Evolutionary conservation across 2,329 filamentous ascomycete species (phyloP).

Genomic region (Fusarium miscanthi): DNA sequence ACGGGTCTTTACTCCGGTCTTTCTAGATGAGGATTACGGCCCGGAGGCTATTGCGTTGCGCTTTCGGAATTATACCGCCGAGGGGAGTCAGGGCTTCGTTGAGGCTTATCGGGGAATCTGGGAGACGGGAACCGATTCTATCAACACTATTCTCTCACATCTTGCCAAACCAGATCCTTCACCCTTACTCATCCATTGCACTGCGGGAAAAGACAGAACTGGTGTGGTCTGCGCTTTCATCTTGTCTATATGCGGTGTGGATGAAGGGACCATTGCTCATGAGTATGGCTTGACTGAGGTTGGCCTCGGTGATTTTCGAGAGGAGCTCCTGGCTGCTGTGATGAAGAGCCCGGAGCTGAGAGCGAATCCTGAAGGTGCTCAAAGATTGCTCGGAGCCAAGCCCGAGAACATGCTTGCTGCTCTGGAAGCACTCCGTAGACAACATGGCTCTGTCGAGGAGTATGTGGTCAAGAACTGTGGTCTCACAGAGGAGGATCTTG

Average conservation of each 20-base stretch:
- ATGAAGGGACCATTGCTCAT: slow-evolving; percentile 66
- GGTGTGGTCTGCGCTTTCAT: slow-evolving; percentile 76
- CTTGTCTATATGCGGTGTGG: slow-evolving; percentile 71
- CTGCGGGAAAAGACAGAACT: slow-evolving; percentile 81
- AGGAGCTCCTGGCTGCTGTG: slow-evolving; percentile 62
- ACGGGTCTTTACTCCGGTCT: slow-evolving; percentile 71
- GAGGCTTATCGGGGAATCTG: slow-evolving; percentile 73
- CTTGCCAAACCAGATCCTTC: slow-evolving; percentile 57
- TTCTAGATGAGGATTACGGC: slow-evolving; percentile 68
- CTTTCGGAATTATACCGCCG: slow-evolving; percentile 68
- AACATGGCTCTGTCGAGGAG: slow-evolving; percentile 71
- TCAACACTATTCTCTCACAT: slow-evolving; percentile 66
- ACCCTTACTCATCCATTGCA: slow-evolving; percentile 77
- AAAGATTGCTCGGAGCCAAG: slow-evolving; percentile 58
- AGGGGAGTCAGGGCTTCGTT: slow-evolving; percentile 69
- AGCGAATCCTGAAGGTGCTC: slow-evolving; percentile 57
- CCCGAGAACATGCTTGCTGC: slow-evolving; percentile 62
- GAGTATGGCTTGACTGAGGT: slow-evolving; percentile 77
- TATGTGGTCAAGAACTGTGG: slow-evolving; percentile 71
- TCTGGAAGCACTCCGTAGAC: slow-evolving; percentile 64
- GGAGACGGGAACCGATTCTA: slow-evolving; percentile 60
- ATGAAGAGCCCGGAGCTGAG: slow-evolving; percentile 62
- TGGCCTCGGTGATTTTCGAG: slow-evolving; percentile 66
- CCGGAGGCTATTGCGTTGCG: slow-evolving; percentile 72
- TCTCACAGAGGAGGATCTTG: slow-evolving; percentile 66